Base-by-base conservation (phyloP, 2,329 filamentous ascomycete genomes). In the Magnaporthiopsis incrustans region DNA sequence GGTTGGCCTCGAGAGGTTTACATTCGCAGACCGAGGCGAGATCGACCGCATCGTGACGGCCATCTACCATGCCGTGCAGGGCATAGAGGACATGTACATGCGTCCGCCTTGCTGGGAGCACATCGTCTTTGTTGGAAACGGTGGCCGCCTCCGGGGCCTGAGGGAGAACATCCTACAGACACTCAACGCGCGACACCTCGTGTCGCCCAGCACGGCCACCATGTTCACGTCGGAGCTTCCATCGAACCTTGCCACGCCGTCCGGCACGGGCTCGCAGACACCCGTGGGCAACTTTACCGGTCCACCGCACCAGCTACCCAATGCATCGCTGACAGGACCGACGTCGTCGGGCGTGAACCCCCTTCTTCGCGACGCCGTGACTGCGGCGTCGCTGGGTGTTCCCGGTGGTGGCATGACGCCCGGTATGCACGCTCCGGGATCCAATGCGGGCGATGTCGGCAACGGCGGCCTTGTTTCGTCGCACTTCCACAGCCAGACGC, bases 161-260 rank as follows among this genome's bases (percentile, higher is more conserved):
- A 93, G 90, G 69, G 92, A 97, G 70, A 91, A 94, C 69, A 87
- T 99, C 60, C 75, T 98, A 53, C 84, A 89, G 70, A 92, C 88
- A 0, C 84, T 99, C 50, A 85, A 85, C 53, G 84, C 88, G 61
- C 92, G 93, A 68, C 95, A 97, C 75, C 84, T 97, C 63, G 88
- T 99, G 69, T 96, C 93, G 2, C 95, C 95, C 0, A 93, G 89
- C 33, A 94, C 92, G 1, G 92, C 92, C 62, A 97, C 93, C 57
- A 98, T 98, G 71, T 98, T 98, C 81, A 97, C 93, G 50, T 97
- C 92, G 27, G 95, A 99, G 76, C 87, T 98, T 53, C 95, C 95
- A 10, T 97, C 92, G 11, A 94, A 95, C 77, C 85, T 97, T 73
- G 92, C 91, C 35, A 98, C 95, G 0, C 95, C 95, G 1, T 84